These are phyloP conservation scores for Monosporascus cannonballus DNA, from an alignment of 2,329 filamentous ascomycete species.

Conservation along the genomic window DNA sequence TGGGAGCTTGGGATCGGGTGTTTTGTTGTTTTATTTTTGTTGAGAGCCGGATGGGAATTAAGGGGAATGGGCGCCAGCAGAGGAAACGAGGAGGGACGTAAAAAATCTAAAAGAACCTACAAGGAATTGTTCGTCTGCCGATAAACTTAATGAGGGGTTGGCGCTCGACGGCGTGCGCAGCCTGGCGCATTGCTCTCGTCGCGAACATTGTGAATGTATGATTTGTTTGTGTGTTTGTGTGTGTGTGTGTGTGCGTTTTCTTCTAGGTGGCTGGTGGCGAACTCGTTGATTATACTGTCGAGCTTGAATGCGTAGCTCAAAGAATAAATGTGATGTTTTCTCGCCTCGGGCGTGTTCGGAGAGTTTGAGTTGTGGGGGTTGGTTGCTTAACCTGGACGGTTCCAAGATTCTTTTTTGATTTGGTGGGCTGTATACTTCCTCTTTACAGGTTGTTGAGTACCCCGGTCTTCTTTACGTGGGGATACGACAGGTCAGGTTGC, in stretches of 20 bases:
- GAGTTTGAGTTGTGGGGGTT: too few species aligned
- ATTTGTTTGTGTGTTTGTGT: constrained; percentile 7
- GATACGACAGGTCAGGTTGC: too few species aligned
- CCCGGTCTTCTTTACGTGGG: too few species aligned
- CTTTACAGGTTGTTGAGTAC: too few species aligned
- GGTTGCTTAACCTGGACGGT: too few species aligned
- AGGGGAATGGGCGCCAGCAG: neutral
- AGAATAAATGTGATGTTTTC: too few species aligned
- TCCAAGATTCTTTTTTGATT: too few species aligned
- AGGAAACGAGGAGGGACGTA: neutral
- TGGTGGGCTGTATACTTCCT: too few species aligned
- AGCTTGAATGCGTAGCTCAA: neutral
- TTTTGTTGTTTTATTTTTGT: too few species aligned
- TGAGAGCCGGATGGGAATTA: neutral
- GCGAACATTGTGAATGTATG: constrained; percentile 41
- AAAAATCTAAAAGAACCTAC: constrained; percentile 30
- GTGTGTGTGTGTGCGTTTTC: constrained; percentile 8
- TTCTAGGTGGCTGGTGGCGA: constrained; percentile 1
- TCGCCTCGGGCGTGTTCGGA: too few species aligned
- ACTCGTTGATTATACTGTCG: neutral
- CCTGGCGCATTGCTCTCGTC: constrained; percentile 52
- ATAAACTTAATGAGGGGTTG: constrained; percentile 57
- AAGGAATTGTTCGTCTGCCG: constrained; percentile 52
- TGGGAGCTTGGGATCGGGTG: too few species aligned
- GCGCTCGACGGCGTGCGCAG: constrained; percentile 53